Conservation (phyloP, 75 land plant genomes). For the Gnetum montanum region DNA sequence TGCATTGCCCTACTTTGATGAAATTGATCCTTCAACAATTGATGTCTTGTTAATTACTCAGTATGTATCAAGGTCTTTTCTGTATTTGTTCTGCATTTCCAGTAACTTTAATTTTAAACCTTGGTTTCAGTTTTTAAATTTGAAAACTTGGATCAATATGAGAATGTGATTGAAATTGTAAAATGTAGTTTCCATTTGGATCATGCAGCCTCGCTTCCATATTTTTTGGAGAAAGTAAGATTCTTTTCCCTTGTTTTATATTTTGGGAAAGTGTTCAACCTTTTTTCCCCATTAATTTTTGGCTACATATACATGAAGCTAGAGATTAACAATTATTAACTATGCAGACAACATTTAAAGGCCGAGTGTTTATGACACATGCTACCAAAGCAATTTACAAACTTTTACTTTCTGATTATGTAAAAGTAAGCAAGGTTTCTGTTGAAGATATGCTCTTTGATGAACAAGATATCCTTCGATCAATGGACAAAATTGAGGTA, state of each 20-base stretch:
- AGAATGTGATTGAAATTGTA: too few species aligned
- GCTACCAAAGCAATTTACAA: constrained; percentile 96
- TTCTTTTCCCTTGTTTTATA: constrained; percentile 6
- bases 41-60: constrained; percentile 98
- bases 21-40: constrained; percentile 90
- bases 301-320: not conserved
- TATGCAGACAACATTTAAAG: constrained; percentile 86
- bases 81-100: too few species aligned
- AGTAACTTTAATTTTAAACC: too few species aligned
- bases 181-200: constrained; percentile 96
- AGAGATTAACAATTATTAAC: not conserved
- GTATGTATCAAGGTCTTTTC: constrained; percentile 36
- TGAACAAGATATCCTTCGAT: constrained; percentile 86
- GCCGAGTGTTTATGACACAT: constrained; percentile 96
- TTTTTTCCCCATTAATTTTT: not conserved
- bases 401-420: constrained; percentile 82
- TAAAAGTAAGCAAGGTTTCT: constrained; percentile 97
- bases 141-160: too few species aligned
- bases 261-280: not conserved
- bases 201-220: constrained; percentile 98
- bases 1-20: constrained; percentile 96
- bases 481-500: constrained; percentile 99
- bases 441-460: constrained; percentile 95
- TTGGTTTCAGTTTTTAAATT: too few species aligned
- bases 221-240: constrained; percentile 90